Conservation (phyloP, 2,329 filamentous ascomycete species). For the Escovopsis sp. region DNA sequence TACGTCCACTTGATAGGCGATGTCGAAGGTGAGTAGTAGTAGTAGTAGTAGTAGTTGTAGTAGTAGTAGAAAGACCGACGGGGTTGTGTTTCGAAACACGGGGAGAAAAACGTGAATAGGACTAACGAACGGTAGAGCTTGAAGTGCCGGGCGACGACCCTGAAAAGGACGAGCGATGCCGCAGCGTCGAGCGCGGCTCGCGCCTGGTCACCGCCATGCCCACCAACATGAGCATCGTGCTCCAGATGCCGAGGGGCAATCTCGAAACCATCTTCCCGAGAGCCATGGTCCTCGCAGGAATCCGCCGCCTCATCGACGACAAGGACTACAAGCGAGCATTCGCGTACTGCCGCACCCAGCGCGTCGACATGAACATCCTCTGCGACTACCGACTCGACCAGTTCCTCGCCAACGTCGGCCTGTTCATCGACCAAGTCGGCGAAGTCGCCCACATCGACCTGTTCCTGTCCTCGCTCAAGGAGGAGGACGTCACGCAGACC, state of each 20-base stretch:
- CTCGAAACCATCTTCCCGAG: slow-evolving; percentile 89
- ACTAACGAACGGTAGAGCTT: slow-evolving; percentile 42
- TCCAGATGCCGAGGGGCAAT: slow-evolving; percentile 95
- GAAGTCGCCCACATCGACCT: slow-evolving; percentile 75
- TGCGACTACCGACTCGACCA: slow-evolving; percentile 84
- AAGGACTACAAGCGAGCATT: slow-evolving; percentile 79
- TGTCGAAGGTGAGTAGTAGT: slow-evolving; percentile 40
- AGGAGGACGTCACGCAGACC: slow-evolving; percentile 85
- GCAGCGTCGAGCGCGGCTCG: slow-evolving; percentile 81
- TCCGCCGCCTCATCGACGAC: slow-evolving; percentile 63
- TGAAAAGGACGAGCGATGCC: slow-evolving; percentile 80
- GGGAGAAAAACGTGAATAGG: too few species aligned
- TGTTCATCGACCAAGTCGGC: slow-evolving; percentile 74
- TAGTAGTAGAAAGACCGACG: too few species aligned
- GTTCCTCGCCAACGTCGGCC: slow-evolving; percentile 59
- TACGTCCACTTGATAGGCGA: slow-evolving; percentile 64
- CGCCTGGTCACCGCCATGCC: slow-evolving; percentile 81
- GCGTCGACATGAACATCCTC: slow-evolving; percentile 95
- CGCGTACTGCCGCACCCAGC: slow-evolving; percentile 73
- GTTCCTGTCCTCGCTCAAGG: slow-evolving; percentile 72
- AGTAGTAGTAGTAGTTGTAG: too few species aligned
- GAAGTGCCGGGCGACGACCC: slow-evolving; percentile 78
- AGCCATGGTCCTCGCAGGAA: slow-evolving; percentile 82
- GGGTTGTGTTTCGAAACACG: too few species aligned
- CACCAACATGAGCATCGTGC: slow-evolving; percentile 66